Percentiles rank a stretch among this genome's conserved stretches.
Conservation (phyloP, 192 early-diverging fungal species). For the Gonapodya prolifera region DNA sequence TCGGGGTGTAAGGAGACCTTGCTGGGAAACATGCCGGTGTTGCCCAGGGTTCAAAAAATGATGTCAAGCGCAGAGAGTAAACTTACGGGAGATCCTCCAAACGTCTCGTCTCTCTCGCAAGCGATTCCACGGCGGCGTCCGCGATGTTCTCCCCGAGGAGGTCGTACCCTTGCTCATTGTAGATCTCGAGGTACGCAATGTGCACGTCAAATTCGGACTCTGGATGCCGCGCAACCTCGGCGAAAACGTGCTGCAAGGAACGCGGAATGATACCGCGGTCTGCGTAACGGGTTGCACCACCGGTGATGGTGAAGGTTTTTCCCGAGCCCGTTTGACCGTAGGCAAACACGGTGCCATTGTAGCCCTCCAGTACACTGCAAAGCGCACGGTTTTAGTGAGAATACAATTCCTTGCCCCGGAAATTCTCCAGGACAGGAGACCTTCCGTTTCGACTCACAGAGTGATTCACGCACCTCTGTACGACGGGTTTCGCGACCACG, state of each 20-base stretch:
- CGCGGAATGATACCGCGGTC: conserved; percentile 49
- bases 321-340: conserved; percentile 56
- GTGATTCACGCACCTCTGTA: conserved; percentile 24
- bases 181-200: conserved; percentile 50
- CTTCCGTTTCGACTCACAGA: conserved; percentile 8
- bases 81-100: conserved; percentile 47
- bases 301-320: conserved; percentile 57
- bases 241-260: conserved; percentile 42
- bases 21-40: too few species aligned
- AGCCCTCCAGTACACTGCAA: conserved; percentile 39
- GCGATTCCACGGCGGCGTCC: background rate
- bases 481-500: conserved; percentile 41
- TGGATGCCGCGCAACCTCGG: conserved; percentile 22
- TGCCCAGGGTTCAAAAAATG: background rate
- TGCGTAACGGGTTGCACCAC: conserved; percentile 42
- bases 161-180: conserved; percentile 49
- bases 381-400: background rate
- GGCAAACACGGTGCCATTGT: conserved; percentile 52
- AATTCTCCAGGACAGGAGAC: background rate
- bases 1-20: background rate
- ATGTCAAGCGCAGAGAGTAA: background rate
- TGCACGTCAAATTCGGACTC: conserved; percentile 11
- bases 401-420: background rate
- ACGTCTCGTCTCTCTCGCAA: conserved; percentile 35
- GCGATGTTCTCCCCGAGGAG: conserved; percentile 27